Percentiles rank a stretch among this genome's conserved stretches.
These are phyloP conservation scores for Backusella macrospora DNA, from an alignment of 192 early-diverging fungal species.

Conservation along the genomic window DNA sequence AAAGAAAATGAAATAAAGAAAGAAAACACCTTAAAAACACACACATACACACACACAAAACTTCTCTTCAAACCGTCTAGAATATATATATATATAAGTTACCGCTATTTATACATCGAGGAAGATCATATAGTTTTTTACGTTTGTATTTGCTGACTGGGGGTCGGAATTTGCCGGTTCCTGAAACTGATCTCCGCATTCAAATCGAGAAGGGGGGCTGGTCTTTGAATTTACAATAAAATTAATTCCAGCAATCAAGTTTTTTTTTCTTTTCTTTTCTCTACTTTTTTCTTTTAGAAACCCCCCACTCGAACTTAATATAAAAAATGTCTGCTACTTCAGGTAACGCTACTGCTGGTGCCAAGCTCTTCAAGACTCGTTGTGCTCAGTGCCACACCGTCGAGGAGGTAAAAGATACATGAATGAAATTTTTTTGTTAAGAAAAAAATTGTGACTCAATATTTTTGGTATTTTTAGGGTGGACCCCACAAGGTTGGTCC, in stretches of 20 bases:
- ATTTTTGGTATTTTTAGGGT: conserved; percentile 46
- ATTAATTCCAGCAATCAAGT: not conserved
- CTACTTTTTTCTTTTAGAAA: not conserved
- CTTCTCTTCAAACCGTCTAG: too few relatives aligned
- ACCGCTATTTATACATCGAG: not conserved
- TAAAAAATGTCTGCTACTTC: conserved; percentile 24
- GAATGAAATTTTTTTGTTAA: too few relatives aligned
- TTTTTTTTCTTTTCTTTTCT: not conserved
- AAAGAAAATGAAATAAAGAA: too few relatives aligned
- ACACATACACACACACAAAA: too few relatives aligned
- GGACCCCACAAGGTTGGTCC: conserved; percentile 95
- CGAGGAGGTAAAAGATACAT: conserved; percentile 52
- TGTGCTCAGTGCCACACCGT: conserved; percentile 98
- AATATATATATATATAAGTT: too few relatives aligned
- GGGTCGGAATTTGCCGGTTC: conserved; percentile 7
- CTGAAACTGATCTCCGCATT: conserved; percentile 10
- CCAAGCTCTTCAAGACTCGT: conserved; percentile 91
- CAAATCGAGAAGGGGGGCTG: conserved; percentile 4
- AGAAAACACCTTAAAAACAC: too few relatives aligned
- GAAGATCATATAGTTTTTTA: not conserved
- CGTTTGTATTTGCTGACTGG: not conserved
- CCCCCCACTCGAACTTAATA: not conserved
- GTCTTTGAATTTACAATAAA: conserved; percentile 1
- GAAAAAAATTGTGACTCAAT: not conserved
- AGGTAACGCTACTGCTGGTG: conserved; percentile 44